A percentile compares a stretch with the other conserved stretches of the same genome.
These are phyloP conservation scores for Gnaphalium uliginosum DNA, from an alignment of 129 eudicot species.

Conservation along the genomic window DNA sequence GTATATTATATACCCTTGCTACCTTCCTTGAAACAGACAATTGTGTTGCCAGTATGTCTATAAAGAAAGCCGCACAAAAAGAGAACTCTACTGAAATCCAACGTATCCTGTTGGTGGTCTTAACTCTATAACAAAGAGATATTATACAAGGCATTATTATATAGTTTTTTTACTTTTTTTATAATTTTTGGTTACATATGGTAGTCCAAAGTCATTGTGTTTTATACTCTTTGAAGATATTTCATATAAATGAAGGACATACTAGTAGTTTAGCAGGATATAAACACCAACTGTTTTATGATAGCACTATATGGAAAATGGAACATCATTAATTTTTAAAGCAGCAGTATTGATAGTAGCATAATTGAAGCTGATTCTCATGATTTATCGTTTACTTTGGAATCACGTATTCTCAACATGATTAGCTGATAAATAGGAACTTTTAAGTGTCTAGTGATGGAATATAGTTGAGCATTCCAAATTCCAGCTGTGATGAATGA, in stretches of 20 bases:
- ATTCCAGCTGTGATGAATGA: not conserved
- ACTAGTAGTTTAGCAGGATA: not conserved
- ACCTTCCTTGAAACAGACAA: not conserved
- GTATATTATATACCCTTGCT: not conserved
- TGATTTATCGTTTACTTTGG: not conserved
- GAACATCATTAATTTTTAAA: not conserved
- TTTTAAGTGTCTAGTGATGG: not conserved
- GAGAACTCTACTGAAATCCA: not conserved
- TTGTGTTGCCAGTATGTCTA: not conserved
- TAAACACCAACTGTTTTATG: not conserved
- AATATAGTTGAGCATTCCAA: not conserved
- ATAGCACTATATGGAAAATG: not conserved
- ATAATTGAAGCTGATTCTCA: not conserved
- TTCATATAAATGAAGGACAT: not conserved
- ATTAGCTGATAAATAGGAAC: not conserved
- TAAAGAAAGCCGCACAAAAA: not conserved
- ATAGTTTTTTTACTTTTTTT: not conserved
- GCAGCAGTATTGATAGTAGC: not conserved
- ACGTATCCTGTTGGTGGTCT: not conserved
- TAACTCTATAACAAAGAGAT: not conserved
- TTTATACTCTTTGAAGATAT: not conserved
- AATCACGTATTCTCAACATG: constrained; percentile 6
- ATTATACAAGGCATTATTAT: not conserved
- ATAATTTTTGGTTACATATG: not conserved
- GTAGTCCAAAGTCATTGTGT: not conserved